Evolutionary conservation across 2,329 filamentous ascomycete genomes (phyloP).

Genomic region (Cadophora gregata): DNA sequence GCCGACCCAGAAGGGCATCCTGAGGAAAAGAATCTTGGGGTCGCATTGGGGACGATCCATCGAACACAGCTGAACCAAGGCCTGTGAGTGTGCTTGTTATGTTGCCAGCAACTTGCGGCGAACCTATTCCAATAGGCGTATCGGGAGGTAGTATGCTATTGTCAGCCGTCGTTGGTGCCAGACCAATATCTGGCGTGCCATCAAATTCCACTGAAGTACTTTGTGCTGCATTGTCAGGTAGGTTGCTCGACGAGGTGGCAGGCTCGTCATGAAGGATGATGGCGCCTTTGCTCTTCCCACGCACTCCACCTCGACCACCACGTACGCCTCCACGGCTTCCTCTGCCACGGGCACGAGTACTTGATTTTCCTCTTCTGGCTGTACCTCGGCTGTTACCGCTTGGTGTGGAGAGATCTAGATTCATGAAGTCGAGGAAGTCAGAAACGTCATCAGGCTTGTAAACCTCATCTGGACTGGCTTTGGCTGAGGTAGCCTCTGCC

Average conservation of each 20-base stretch:
- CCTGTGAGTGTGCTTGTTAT: not conserved
- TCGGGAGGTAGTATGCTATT: too few species aligned
- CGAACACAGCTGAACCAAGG: not conserved
- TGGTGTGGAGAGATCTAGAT: not conserved
- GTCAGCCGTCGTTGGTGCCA: not conserved
- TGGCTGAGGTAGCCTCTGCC: too few species aligned
- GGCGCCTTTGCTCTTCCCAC: not conserved
- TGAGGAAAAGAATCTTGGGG: not conserved
- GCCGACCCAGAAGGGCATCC: not conserved
- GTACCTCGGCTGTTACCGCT: not conserved
- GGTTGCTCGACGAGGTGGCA: not conserved
- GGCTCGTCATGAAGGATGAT: not conserved
- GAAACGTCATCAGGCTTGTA: not conserved
- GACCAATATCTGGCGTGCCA: not conserved
- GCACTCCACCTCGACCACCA: not conserved
- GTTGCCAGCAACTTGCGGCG: not conserved
- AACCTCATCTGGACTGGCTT: not conserved
- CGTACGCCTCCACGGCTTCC: not conserved
- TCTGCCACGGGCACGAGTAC: not conserved
- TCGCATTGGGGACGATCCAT: not conserved
- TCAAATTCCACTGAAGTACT: too few species aligned
- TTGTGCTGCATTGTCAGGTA: not conserved
- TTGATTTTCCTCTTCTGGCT: not conserved
- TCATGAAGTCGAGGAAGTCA: not conserved
- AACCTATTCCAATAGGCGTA: not conserved